Conservation (phyloP, 495 filamentous ascomycete genomes). For the Lasiosphaeria miniovina region DNA sequence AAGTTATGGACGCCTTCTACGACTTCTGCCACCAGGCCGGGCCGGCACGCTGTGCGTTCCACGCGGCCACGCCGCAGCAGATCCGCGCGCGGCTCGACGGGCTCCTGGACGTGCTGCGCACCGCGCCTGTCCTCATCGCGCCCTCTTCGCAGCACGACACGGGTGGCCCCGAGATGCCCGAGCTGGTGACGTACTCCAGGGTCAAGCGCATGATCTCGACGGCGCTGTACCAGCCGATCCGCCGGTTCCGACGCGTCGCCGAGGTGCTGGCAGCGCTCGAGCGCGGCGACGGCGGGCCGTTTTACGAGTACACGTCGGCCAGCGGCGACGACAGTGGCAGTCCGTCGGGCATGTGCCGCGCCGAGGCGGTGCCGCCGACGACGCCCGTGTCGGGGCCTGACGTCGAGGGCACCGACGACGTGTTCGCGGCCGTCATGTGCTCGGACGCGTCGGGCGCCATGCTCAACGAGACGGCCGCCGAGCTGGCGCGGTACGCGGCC, state of each 20-base stretch:
- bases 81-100: constrained; percentile 39
- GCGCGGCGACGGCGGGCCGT: constrained; percentile 48
- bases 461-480: constrained; percentile 35
- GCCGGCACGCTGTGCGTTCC: constrained; percentile 45
- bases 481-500: constrained; percentile 48
- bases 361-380: constrained; percentile 28
- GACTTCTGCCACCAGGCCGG: constrained; percentile 51
- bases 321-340: constrained; percentile 22
- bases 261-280: constrained; percentile 52
- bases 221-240: constrained; percentile 58
- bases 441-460: constrained; percentile 49
- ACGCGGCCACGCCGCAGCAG: constrained; percentile 37
- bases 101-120: constrained; percentile 43
- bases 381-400: constrained; percentile 26
- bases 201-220: constrained; percentile 44
- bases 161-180: constrained; percentile 32
- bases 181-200: constrained; percentile 42
- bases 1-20: constrained; percentile 53
- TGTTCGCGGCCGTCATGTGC: constrained; percentile 59
- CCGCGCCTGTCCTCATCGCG: constrained; percentile 49
- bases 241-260: constrained; percentile 56
- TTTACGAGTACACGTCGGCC: constrained; percentile 47
- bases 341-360: constrained; percentile 37
- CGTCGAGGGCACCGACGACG: constrained; percentile 44
- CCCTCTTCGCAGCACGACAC: constrained; percentile 8